phyloP scores from a whole-genome alignment of 177 flowering plant genomes.

The Telopea speciosissima region DNA sequence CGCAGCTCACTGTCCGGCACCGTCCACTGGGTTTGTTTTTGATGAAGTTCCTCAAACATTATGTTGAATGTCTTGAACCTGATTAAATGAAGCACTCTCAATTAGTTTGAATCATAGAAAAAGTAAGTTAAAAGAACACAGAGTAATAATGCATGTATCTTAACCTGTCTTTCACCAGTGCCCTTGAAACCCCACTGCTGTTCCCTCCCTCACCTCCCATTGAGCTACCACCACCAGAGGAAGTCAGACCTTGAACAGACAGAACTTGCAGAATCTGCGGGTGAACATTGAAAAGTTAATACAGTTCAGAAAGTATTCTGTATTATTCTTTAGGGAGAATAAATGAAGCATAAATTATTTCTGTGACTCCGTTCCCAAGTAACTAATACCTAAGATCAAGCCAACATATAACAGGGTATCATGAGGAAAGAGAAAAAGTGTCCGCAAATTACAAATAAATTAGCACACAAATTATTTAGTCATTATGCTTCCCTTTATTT shows the following conservation, averaged over 20 bases:
- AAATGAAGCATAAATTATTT: neutral
- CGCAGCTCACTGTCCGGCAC: constrained; percentile 94
- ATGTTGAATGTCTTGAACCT: constrained; percentile 74
- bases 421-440: too few species aligned
- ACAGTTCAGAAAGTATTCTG: neutral
- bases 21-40: constrained; percentile 94
- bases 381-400: too few species aligned
- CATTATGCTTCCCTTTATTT: too few species aligned
- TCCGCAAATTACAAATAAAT: too few species aligned
- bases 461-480: too few species aligned
- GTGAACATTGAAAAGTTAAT: neutral
- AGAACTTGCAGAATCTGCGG: constrained; percentile 83
- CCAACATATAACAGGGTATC: too few species aligned
- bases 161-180: constrained; percentile 68
- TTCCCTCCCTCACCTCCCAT: constrained; percentile 37
- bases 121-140: neutral
- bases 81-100: neutral
- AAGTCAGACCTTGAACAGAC: constrained; percentile 47
- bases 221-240: constrained; percentile 52
- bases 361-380: neutral
- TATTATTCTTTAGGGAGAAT: neutral
- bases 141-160: neutral
- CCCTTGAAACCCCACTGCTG: constrained; percentile 57
- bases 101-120: neutral
- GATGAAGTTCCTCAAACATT: constrained; percentile 92